These are phyloP conservation scores for Coffea eugenioides DNA, from an alignment of 257 asterid species.

Conservation along the genomic window DNA sequence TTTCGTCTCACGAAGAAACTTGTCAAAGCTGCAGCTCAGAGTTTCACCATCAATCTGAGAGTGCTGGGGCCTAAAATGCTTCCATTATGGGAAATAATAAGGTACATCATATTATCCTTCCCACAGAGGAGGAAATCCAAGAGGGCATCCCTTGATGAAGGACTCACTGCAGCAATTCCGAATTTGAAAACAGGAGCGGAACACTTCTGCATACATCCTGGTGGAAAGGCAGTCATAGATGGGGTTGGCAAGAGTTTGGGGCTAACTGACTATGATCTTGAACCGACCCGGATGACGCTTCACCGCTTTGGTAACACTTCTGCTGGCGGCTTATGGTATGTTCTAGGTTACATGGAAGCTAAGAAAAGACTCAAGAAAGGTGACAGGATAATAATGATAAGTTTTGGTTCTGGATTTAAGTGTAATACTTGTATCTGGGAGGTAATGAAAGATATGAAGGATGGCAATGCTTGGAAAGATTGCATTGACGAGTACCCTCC, in stretches of 20 bases:
- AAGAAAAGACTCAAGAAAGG: conserved; percentile 58
- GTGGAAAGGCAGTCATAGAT: conserved; percentile 65
- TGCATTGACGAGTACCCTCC: conserved; percentile 44
- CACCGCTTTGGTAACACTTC: conserved; percentile 64
- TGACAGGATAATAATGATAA: conserved; percentile 47
- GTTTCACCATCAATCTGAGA: conserved; percentile 19
- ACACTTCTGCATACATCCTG: conserved; percentile 67
- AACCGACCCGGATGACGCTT: conserved; percentile 60
- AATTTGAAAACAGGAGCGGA: conserved; percentile 45
- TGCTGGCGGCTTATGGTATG: conserved; percentile 62
- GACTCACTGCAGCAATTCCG: conserved; percentile 1
- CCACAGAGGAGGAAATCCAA: neutral
- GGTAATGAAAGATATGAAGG: conserved; percentile 42
- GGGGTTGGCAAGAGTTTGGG: conserved; percentile 42
- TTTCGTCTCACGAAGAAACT: conserved; percentile 32
- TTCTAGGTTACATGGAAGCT: conserved; percentile 65
- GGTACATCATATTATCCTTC: neutral
- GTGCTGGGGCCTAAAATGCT: conserved; percentile 30
- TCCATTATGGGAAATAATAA: conserved; percentile 27
- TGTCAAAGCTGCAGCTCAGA: conserved; percentile 22
- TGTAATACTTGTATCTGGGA: conserved; percentile 60
- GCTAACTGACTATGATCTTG: conserved; percentile 46
- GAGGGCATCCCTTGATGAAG: neutral
- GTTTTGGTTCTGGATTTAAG: conserved; percentile 60
- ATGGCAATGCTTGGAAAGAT: conserved; percentile 47